Evolutionary conservation across 352 stramenopile genomes (phyloP), one percentile per base, ranked within the genome.

Genomic region (Peronospora belbahrii): DNA sequence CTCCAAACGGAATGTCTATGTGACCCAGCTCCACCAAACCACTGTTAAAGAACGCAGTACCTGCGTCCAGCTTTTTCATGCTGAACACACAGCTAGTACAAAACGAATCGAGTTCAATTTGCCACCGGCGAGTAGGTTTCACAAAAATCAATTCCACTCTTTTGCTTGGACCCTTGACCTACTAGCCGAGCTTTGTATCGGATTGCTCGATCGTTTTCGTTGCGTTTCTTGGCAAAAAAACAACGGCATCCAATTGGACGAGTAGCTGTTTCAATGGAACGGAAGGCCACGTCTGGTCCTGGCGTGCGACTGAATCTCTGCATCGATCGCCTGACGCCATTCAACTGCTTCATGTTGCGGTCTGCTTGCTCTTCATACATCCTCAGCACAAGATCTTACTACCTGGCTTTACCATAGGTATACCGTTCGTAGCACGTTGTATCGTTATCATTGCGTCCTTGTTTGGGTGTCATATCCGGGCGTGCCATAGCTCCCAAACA

Each of bases 61-160:
- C 40, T 10, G 33, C 48, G n/a, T 46, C 40, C 14, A 50, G n/a
- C 28, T 45, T 33, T 30, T 44, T 31, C 11, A 22, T 10, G 19
- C 35, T 2, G 2, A 14, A 39, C 11, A 17, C 10, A 34, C 17
- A 18, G 15, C 33, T 2, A 56, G 33, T 5, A 56, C 38, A 7
- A 45, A 24, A 10, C 32, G 10, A 11, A 49, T 56, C 2, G 40
- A 50, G 25, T 56, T 48, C 38, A 43, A 39, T 44, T 55, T 1
- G 47, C 47, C n/a, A 55, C 47, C 0, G 44, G 32, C 8, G 44
- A 52, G 34, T 52, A 44, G 1, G 24, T 42, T 24, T 52, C 33
- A 14, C 43, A 48, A 20, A 48, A 42, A 20, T 55, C 47, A 4
- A 55, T 25, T 19, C 19, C 28, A 17, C 43, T 33, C 17, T 43